Conservation (phyloP, 2,329 filamentous ascomycete species). For the Talaromyces sp. region DNA sequence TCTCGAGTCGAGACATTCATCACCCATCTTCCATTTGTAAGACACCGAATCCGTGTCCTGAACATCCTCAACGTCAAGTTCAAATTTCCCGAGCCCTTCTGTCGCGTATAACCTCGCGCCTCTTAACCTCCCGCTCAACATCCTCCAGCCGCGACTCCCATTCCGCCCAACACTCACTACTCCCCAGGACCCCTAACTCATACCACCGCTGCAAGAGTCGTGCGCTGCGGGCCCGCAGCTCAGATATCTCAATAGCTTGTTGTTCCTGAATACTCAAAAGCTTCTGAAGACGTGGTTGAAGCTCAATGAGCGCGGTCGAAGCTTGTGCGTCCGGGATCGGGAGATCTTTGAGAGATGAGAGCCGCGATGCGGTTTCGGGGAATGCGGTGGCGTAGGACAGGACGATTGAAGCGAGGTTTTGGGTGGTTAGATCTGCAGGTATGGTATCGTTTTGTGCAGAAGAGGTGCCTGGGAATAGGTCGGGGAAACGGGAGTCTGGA, state of each 20-base stretch:
- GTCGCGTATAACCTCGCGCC: constrained; percentile 58
- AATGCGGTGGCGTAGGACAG: constrained; percentile 46
- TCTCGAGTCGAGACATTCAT: background rate
- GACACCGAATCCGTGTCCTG: background rate
- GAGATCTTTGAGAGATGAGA: constrained; percentile 48
- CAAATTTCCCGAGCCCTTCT: constrained; percentile 49
- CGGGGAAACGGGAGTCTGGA: constrained; percentile 40
- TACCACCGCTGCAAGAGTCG: constrained; percentile 67
- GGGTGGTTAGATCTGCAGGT: constrained; percentile 35
- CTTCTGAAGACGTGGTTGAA: constrained; percentile 42
- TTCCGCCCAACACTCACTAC: constrained; percentile 66
- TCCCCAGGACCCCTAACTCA: constrained; percentile 65
- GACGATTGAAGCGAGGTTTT: constrained; percentile 41
- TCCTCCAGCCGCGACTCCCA: constrained; percentile 65
- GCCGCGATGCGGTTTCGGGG: constrained; percentile 47
- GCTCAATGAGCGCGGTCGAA: constrained; percentile 41
- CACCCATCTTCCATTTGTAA: background rate
- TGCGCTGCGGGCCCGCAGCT: constrained; percentile 43
- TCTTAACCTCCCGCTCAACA: constrained; percentile 63
- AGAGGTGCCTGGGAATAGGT: constrained; percentile 39
- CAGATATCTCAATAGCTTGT: constrained; percentile 40
- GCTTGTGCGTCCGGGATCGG: constrained; percentile 43
- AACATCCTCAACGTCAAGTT: background rate
- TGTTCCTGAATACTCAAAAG: constrained; percentile 36
- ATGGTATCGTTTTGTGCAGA: constrained; percentile 26